phyloP scores from a whole-genome alignment of 2,329 filamentous ascomycete genomes.

The Fusarium pseudonygamai region DNA sequence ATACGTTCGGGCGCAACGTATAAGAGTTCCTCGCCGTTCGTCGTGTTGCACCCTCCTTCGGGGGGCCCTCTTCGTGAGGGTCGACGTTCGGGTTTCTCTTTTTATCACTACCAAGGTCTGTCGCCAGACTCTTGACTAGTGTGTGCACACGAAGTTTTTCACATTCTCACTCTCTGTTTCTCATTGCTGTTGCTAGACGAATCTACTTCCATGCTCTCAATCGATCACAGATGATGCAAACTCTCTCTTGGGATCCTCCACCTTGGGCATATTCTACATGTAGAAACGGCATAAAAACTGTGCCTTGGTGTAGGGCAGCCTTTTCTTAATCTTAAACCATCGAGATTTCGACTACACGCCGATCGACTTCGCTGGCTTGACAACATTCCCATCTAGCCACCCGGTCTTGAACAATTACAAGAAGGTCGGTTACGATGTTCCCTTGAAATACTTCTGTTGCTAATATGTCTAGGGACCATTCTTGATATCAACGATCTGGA shows the following conservation, averaged over 20 bases:
- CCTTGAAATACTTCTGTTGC: background rate
- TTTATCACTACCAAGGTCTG: background rate
- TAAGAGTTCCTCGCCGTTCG: background rate
- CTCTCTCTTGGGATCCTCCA: slow-evolving; percentile 7
- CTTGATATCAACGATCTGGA: slow-evolving; percentile 40
- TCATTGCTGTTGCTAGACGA: slow-evolving; percentile 13
- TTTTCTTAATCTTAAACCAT: background rate
- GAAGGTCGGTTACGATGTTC: background rate
- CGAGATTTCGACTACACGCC: background rate
- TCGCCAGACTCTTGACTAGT: background rate
- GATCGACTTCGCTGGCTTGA: slow-evolving; percentile 6
- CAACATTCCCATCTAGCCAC: slow-evolving; percentile 59
- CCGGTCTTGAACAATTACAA: slow-evolving; percentile 55
- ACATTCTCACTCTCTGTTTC: background rate
- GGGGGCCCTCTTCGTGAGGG: background rate
- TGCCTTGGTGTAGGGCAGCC: background rate
- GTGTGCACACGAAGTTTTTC: background rate
- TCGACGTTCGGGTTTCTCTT: background rate
- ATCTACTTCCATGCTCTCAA: slow-evolving; percentile 39
- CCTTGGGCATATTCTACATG: background rate
- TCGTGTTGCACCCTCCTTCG: background rate
- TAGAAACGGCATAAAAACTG: background rate
- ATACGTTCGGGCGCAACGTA: background rate
- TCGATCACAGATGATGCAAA: background rate
- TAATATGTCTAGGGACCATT: slow-evolving; percentile 26